Evolutionary conservation across 2,329 filamentous ascomycete genomes (phyloP), one percentile per base, ranked within the genome.

Genomic region (Akanthomyces dipterigenus): DNA sequence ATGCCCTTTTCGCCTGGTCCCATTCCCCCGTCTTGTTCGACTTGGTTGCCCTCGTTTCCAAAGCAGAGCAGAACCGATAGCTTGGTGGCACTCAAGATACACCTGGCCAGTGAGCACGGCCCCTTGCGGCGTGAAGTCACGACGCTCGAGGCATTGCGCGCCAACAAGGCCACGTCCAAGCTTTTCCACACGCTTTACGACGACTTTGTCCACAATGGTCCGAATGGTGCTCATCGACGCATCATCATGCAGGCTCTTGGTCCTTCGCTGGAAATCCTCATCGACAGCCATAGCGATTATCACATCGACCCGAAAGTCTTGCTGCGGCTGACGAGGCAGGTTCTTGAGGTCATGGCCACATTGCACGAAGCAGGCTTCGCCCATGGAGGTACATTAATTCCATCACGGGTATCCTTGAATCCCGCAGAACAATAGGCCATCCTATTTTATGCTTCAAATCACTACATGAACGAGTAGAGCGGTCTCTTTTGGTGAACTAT

Each of bases 181-280:
- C 34, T 48, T 12, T 26, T 57, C 12, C 18, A 26, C 11, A n/a
- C 3, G 18, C 43, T 45, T 4, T 48, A 22, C 48, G 49, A 60
- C 18, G 40, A 31, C 16, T 54, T 60, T 38, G 8, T 54, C 18
- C 71, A 60, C 26, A 9, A 53, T 5, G 57, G 57, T 2, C 57
- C 57, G 1, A 76, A 75, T 62, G 72, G 72, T 12, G 61, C 50
- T 24, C 72, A 75, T 57, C 63, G 65, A 60, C 74, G 71, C 62
- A 67, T 76, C 45, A 69, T 74, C 20, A 70, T 70, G 62, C 68
- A 73, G 63, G 61, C 73, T 34, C 65, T 74, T 20, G 70, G 72
- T 3, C 71, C 71, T 24, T 65, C 66, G 1, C 64, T 72, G 46
- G 63, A 67, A 65, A 56, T 60, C n/a, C 64, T 72, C 42, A 62